Evolutionary conservation across 768 basidiomycete genomes (phyloP).

Genomic region (Scleroderma bovista): DNA sequence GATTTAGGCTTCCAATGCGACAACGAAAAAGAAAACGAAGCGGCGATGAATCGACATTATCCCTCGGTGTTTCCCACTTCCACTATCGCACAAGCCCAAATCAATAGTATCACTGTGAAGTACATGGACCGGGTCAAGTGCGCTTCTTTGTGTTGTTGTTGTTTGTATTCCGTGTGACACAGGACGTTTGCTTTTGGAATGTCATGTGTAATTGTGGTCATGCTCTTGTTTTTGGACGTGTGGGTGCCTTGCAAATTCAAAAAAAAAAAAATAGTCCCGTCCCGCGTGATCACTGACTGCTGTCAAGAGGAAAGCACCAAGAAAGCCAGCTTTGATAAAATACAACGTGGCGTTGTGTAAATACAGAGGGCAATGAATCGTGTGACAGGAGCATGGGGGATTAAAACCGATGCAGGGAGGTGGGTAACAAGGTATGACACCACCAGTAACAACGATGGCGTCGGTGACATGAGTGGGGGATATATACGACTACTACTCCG

Average conservation of each 20-base stretch:
- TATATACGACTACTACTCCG: not conserved
- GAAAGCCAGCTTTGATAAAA: no score
- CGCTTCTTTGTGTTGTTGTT: not conserved
- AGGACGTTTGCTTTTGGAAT: not conserved
- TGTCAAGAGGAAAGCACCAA: no score
- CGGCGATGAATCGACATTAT: conserved; percentile 16
- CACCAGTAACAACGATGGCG: not conserved
- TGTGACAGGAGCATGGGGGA: not conserved
- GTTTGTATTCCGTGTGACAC: no score
- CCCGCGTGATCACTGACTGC: no score
- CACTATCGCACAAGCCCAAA: not conserved
- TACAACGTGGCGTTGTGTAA: no score
- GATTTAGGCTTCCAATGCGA: conserved; percentile 2
- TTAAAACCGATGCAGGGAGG: not conserved
- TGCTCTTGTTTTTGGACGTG: no score
- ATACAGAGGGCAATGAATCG: no score
- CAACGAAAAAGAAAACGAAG: conserved; percentile 19
- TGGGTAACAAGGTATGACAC: not conserved
- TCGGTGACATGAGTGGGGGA: not conserved
- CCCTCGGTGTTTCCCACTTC: not conserved
- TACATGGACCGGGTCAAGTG: not conserved
- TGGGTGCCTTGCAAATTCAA: no score
- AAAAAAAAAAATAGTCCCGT: no score
- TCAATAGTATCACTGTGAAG: no score
- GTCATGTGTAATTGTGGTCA: not conserved